Conservation (phyloP, 2,329 filamentous ascomycete genomes). For the Diaporthe eres region DNA sequence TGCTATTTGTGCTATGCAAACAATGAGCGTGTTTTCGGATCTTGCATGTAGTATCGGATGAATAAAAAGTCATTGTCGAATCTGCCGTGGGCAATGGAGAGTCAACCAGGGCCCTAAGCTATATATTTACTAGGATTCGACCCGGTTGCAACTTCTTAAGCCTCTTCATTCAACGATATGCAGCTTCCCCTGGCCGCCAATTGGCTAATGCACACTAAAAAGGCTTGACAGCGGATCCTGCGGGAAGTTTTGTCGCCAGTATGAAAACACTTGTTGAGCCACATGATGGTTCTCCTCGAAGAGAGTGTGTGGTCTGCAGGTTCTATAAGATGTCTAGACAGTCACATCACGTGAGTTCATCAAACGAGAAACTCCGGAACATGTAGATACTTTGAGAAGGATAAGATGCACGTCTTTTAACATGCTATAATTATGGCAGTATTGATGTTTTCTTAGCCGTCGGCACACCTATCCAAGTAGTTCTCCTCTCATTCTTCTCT, state of each 20-base stretch:
- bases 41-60: not conserved
- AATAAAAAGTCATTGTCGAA: not conserved
- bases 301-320: too few species aligned
- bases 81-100: not conserved
- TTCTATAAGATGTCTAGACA: too few species aligned
- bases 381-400: too few species aligned
- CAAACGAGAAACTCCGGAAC: too few species aligned
- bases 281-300: too few species aligned
- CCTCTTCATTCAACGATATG: not conserved
- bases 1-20: slow-evolving; percentile 34
- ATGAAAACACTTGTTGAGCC: too few species aligned
- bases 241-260: not conserved
- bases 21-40: slow-evolving; percentile 4
- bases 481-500: not conserved
- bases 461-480: too few species aligned
- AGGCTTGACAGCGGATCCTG: not conserved
- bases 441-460: too few species aligned
- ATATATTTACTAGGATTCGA: not conserved
- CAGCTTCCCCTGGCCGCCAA: not conserved
- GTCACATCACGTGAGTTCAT: too few species aligned
- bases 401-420: too few species aligned
- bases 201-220: not conserved
- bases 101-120: not conserved
- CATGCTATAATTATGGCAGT: too few species aligned
- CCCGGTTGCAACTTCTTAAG: not conserved